phyloP scores from a whole-genome alignment of 345 rosid species.

The Diplotaxis tenuifolia region DNA sequence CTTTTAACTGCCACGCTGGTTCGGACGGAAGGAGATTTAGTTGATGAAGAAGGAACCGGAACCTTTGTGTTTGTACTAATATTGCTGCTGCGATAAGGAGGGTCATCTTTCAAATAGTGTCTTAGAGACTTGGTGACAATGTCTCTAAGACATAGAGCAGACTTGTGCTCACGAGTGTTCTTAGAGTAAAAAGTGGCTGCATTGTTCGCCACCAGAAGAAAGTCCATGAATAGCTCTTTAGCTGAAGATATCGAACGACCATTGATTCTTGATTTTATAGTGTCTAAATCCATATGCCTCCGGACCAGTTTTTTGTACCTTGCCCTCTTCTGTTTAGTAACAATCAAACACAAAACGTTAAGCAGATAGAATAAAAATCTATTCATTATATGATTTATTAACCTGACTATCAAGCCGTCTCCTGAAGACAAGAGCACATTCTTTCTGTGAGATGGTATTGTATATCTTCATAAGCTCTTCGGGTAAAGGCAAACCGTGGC shows the following conservation, averaged over 20 bases:
- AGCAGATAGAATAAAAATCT: neutral
- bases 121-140: slow-evolving; percentile 48
- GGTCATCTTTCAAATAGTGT: slow-evolving; percentile 44
- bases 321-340: slow-evolving; percentile 67
- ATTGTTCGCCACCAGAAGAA: slow-evolving; percentile 73
- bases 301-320: slow-evolving; percentile 77
- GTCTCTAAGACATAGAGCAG: slow-evolving; percentile 58
- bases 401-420: slow-evolving; percentile 89
- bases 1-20: slow-evolving; percentile 37
- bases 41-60: neutral
- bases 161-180: slow-evolving; percentile 81
- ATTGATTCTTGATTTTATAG: slow-evolving; percentile 58
- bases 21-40: slow-evolving; percentile 27
- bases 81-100: slow-evolving; percentile 19
- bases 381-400: slow-evolving; percentile 5
- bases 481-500: slow-evolving; percentile 22
- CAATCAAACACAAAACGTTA: neutral
- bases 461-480: slow-evolving; percentile 53
- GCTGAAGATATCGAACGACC: slow-evolving; percentile 44
- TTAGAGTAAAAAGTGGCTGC: slow-evolving; percentile 69
- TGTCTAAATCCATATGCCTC: slow-evolving; percentile 73
- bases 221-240: slow-evolving; percentile 62
- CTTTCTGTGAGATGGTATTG: slow-evolving; percentile 46
- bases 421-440: slow-evolving; percentile 58
- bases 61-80: slow-evolving; percentile 27